Evolutionary conservation across 352 stramenopile genomes (phyloP), one percentile per base, ranked within the genome.

Genomic region (Pythium diclinum): DNA sequence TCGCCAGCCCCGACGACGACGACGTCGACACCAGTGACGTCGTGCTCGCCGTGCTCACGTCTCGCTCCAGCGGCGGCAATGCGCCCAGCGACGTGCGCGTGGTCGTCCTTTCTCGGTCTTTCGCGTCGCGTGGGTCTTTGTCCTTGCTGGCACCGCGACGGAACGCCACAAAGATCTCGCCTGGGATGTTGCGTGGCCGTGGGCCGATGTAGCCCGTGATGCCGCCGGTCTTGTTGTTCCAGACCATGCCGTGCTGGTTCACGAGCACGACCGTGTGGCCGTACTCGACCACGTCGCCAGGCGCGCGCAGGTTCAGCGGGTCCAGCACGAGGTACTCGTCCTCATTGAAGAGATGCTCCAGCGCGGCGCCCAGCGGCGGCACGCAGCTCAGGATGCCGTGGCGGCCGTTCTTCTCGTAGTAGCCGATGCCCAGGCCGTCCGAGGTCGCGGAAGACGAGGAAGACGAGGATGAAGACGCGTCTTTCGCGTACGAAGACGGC

Each of bases 211-310:
- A 94, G 25, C 86, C 86, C 44, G 86, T 94, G 70, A 94, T 93
- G 33, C 86, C 86, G 52, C 86, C 84, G 8, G 86, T 94, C 72
- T 94, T 94, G 69, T 94, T 94, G 76, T 94, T 94, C 86, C 84
- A 94, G 34, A 93, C 86, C 74, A 91, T 77, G 19, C 81, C 80
- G 59, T 90, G 77, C 69, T 93, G 86, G 68, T 94, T 93, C 63
- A 94, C 81, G 34, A 94, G 81, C 62, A 93, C 86, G 25, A 94
- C 59, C 6, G 79, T 70, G 58, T 92, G 78, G 46, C 84, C 82
- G 54, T 91, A 94, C 63, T 88, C 73, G 38, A 95, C 83, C 13
- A 73, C 59, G 3, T 89, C 81, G 4, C 77, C 79, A 0, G 48
- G 33, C 11, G 63, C 58, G 53, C 72, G 81, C 55, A 77, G 59